These are phyloP conservation scores for Fragaria nilgerrensis DNA, from an alignment of 306 rosid species.

Conservation along the genomic window DNA sequence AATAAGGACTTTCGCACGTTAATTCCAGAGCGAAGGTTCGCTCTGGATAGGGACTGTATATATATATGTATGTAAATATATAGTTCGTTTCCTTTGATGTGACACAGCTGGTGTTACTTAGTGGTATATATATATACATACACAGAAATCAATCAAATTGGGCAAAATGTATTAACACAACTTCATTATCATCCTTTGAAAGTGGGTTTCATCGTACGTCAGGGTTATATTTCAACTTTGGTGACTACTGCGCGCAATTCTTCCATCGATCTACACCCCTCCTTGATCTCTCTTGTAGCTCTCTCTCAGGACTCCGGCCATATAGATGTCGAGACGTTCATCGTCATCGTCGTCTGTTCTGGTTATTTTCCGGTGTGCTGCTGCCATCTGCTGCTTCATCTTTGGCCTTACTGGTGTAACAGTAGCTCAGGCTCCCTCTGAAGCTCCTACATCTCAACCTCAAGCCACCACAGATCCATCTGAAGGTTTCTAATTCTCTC, in stretches of 20 bases:
- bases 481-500: conserved; percentile 41
- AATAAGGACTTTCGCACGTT: too few species aligned
- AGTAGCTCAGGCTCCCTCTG: not conserved
- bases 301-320: not conserved
- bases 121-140: not conserved
- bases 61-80: not conserved
- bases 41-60: too few species aligned
- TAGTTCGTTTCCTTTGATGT: not conserved
- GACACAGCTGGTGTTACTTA: not conserved
- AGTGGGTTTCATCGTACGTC: not conserved
- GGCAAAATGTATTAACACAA: not conserved
- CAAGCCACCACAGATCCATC: conserved; percentile 45
- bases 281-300: not conserved
- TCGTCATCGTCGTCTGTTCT: not conserved
- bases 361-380: not conserved
- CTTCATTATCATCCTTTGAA: not conserved
- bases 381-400: conserved; percentile 6
- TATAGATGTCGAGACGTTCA: not conserved
- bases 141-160: not conserved
- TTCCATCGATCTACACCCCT: not conserved
- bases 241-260: not conserved
- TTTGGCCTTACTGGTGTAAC: not conserved
- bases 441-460: conserved; percentile 22
- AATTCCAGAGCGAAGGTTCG: too few species aligned
- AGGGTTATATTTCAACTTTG: not conserved